Base-by-base conservation (phyloP, 1,284 basidiomycete species). In the Chalciporus piperatoides region DNA sequence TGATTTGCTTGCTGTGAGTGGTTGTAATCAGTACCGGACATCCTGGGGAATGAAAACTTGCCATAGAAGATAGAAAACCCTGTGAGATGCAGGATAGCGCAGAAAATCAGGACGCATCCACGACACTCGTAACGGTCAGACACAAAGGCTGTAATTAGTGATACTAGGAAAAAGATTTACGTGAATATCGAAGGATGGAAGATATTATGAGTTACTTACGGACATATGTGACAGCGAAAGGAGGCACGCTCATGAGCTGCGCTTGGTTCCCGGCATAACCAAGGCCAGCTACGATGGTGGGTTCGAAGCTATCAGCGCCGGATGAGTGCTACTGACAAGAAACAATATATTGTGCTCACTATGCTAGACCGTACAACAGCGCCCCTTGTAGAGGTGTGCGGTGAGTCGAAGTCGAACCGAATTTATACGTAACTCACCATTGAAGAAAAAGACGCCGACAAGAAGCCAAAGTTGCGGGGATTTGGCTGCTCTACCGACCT, bases 41-140 rank as follows among this genome's bases (percentile, higher is more conserved):
- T n/a, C 17, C 11, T 17, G 2, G 6, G 7, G 17, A 41, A 17
- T 23, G 1, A 11, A 15, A 37, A 56, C 66, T 28, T 53, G 76
- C 77, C 68, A 17, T 78, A 65, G 65, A 75, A 79, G 61, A 79
- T 70, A n/a, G 60, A 57, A 53, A 76, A 78, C 1, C 79, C 79
- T n/a, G 71, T 66, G 14, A 72, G 49, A 32, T 65, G 63, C n/a
- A 74, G 49, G 2, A 74, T 5, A 5, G 68, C 68, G 19, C 67
- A 65, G 43, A 74, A 58, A 21, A 74, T 71, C 1, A 63, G 56
- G 6, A 68, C 60, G 11, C 64, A 48, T n/a, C 76, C 78, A 30
- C 76, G 74, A 51, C 69, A 71, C 28, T 64, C 68, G 55, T 74
- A 77, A 9, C 61, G 64, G 51, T 81, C 76, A 5, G 74, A 73